These are phyloP conservation scores for Komagataella ulmi DNA, from an alignment of 805 yeast species.

Conservation along the genomic window DNA sequence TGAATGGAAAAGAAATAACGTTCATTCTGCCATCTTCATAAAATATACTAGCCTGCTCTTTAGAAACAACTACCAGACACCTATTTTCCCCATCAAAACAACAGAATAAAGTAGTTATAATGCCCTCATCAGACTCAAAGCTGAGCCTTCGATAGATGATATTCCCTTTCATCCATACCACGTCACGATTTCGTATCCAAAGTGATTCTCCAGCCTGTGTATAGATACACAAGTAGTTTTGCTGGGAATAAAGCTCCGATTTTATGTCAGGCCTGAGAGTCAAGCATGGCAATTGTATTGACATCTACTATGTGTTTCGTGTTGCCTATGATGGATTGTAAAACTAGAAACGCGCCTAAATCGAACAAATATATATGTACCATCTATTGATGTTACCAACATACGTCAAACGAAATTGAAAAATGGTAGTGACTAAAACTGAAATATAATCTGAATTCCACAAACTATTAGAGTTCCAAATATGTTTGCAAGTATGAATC, in stretches of 20 bases:
- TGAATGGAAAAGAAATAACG: conserved; percentile 58
- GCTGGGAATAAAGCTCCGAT: neutral
- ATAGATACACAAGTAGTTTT: neutral
- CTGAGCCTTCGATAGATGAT: conserved; percentile 31
- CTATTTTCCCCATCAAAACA: conserved; percentile 23
- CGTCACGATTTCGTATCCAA: conserved; percentile 19
- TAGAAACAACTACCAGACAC: conserved; percentile 48
- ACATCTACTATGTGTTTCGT: neutral
- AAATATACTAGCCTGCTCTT: conserved; percentile 50
- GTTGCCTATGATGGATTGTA: neutral
- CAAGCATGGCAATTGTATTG: neutral
- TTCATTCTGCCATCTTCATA: conserved; percentile 44
- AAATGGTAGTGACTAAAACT: no score
- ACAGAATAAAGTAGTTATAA: conserved; percentile 52
- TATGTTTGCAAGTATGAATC: no score
- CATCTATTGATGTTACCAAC: neutral
- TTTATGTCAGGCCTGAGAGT: neutral
- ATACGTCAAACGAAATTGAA: neutral
- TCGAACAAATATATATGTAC: no score
- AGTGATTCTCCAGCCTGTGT: conserved; percentile 11
- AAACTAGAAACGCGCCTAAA: neutral
- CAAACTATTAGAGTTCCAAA: no score
- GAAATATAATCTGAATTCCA: no score
- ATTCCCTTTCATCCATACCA: conserved; percentile 36
- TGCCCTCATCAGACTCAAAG: conserved; percentile 26